phyloP scores from a whole-genome alignment of 306 rosid species.

The Prinsepia uniflora region DNA sequence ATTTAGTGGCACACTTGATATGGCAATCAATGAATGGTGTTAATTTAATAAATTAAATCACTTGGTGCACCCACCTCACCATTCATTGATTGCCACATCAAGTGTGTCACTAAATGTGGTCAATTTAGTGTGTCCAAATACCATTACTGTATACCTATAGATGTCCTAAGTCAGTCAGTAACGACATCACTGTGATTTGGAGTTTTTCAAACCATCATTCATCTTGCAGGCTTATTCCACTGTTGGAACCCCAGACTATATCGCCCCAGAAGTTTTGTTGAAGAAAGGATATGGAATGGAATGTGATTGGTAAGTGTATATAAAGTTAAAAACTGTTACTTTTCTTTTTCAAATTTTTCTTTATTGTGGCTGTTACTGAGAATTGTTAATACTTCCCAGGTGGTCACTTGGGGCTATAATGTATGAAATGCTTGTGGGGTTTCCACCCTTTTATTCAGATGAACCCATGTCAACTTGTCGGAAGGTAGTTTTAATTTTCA shows the following conservation, averaged over 20 bases:
- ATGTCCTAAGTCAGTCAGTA: background rate
- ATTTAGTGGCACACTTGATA: no score
- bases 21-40: no score
- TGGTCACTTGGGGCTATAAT: constrained; percentile 99
- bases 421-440: constrained; percentile 99
- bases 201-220: constrained; percentile 15
- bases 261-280: constrained; percentile 96
- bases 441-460: constrained; percentile 96
- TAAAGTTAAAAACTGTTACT: background rate
- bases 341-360: constrained; percentile 7
- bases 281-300: constrained; percentile 99
- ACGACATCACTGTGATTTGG: constrained; percentile 3
- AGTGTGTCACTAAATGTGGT: no score
- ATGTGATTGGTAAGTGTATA: constrained; percentile 77
- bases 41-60: no score
- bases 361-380: constrained; percentile 24
- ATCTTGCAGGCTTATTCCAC: constrained; percentile 88
- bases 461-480: constrained; percentile 97
- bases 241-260: constrained; percentile 97
- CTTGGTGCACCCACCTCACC: no score
- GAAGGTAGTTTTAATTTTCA: constrained; percentile 57
- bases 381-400: constrained; percentile 49
- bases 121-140: no score
- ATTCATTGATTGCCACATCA: no score
- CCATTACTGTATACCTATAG: no score